phyloP scores from a whole-genome alignment of 352 stramenopile species.

The Phytophthora kernoviae region DNA sequence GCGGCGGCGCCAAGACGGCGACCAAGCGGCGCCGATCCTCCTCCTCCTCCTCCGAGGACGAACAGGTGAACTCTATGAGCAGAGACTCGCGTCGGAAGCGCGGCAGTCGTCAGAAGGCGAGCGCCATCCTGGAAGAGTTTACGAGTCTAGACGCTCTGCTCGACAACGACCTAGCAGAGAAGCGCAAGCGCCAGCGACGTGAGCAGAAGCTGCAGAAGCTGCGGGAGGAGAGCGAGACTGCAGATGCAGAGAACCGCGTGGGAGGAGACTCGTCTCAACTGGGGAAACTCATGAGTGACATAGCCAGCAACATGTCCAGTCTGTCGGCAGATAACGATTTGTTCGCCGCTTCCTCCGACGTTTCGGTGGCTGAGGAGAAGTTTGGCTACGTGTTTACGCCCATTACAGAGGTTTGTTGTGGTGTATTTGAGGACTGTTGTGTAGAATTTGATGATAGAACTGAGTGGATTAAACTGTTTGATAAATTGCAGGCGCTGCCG shows the following conservation, averaged over 20 bases:
- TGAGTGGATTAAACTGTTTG: too few species aligned
- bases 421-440: too few species aligned
- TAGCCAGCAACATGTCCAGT: constrained; percentile 75
- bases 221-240: constrained; percentile 51
- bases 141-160: constrained; percentile 78
- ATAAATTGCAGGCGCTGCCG: constrained; percentile 56
- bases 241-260: constrained; percentile 15
- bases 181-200: constrained; percentile 60
- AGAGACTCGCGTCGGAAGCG: constrained; percentile 47
- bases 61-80: constrained; percentile 48
- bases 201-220: constrained; percentile 63
- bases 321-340: constrained; percentile 67
- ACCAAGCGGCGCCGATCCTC: constrained; percentile 13
- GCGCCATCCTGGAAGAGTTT: constrained; percentile 65
- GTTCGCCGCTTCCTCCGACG: constrained; percentile 44
- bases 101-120: constrained; percentile 37
- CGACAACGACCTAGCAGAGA: constrained; percentile 58
- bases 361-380: constrained; percentile 57
- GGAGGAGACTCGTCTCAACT: constrained; percentile 39
- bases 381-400: constrained; percentile 86
- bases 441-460: too few species aligned
- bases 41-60: constrained; percentile 32
- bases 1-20: constrained; percentile 14
- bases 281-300: constrained; percentile 68
- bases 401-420: constrained; percentile 54